Evolutionary conservation across 2,329 filamentous ascomycete genomes (phyloP).

Genomic region (Talaromyces sp.): DNA sequence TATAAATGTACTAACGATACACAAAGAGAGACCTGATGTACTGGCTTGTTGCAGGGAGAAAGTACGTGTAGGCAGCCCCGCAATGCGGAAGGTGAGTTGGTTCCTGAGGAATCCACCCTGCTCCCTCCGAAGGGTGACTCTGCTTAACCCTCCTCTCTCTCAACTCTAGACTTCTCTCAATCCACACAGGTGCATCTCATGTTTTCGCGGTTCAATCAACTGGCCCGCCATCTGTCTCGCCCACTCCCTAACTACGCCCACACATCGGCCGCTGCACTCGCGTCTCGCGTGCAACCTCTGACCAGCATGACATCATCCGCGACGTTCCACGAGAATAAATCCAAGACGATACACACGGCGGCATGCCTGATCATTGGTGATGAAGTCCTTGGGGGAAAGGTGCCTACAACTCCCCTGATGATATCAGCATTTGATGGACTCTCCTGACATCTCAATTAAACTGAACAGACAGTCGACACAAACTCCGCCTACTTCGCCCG

Average conservation of each 20-base stretch:
- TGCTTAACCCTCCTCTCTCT: background rate
- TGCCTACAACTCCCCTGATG: constrained; percentile 30
- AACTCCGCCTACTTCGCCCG: constrained; percentile 64
- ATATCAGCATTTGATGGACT: no score
- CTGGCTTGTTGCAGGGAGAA: background rate
- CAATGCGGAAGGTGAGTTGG: background rate
- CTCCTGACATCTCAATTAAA: background rate
- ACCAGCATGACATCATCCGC: constrained; percentile 45
- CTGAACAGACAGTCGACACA: constrained; percentile 59
- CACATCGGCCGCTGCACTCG: constrained; percentile 33
- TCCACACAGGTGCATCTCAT: constrained; percentile 46
- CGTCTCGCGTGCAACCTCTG: constrained; percentile 15
- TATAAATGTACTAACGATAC: background rate
- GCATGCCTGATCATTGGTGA: constrained; percentile 96
- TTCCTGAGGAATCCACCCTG: constrained; percentile 9
- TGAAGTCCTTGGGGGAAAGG: constrained; percentile 93
- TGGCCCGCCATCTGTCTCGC: constrained; percentile 67
- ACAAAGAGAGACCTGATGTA: background rate
- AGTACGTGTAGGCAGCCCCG: constrained; percentile 4
- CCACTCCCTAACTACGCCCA: constrained; percentile 58
- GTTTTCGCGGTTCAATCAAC: constrained; percentile 71
- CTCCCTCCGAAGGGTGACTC: background rate
- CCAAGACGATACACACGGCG: constrained; percentile 75
- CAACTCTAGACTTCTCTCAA: background rate
- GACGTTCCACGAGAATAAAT: constrained; percentile 28